Conservation (phyloP, 106 monocot species). For the Allium fistulosum region DNA sequence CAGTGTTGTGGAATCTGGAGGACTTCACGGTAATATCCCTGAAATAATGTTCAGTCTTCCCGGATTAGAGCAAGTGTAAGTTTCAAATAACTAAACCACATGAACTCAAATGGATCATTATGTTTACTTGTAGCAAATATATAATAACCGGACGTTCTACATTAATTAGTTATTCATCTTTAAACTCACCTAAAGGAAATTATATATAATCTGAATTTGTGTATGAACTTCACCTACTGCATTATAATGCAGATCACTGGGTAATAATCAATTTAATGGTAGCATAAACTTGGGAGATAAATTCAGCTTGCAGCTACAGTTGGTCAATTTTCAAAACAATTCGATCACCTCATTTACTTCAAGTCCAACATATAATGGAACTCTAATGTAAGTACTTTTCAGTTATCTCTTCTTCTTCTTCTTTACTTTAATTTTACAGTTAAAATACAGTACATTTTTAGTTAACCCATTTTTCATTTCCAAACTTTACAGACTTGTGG, state of each 20-base stretch:
- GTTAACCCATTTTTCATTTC: neutral
- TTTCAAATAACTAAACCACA: neutral
- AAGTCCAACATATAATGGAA: conserved; percentile 8
- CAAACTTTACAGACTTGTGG: conserved; percentile 34
- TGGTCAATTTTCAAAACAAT: conserved; percentile 62
- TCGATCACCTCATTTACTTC: conserved; percentile 13
- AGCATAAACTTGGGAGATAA: conserved; percentile 40
- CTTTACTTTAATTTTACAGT: neutral
- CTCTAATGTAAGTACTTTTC: conserved; percentile 26
- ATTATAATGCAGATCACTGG: conserved; percentile 36
- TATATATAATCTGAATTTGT: neutral
- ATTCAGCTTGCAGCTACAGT: conserved; percentile 29
- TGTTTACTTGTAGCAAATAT: too few relatives aligned
- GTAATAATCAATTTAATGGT: conserved; percentile 53
- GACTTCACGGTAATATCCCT: conserved; percentile 46
- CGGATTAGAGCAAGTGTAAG: conserved; percentile 74
- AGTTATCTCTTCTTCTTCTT: neutral
- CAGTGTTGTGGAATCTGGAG: conserved; percentile 55
- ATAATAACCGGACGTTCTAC: too few relatives aligned
- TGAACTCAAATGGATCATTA: too few relatives aligned
- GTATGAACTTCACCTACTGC: neutral
- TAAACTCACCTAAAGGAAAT: too few relatives aligned
- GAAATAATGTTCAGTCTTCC: conserved; percentile 34
- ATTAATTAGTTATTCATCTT: too few relatives aligned
- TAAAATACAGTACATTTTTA: neutral